These are phyloP conservation scores for Pseudevernia furfuracea DNA, from an alignment of 495 filamentous ascomycete genomes.

Conservation along the genomic window DNA sequence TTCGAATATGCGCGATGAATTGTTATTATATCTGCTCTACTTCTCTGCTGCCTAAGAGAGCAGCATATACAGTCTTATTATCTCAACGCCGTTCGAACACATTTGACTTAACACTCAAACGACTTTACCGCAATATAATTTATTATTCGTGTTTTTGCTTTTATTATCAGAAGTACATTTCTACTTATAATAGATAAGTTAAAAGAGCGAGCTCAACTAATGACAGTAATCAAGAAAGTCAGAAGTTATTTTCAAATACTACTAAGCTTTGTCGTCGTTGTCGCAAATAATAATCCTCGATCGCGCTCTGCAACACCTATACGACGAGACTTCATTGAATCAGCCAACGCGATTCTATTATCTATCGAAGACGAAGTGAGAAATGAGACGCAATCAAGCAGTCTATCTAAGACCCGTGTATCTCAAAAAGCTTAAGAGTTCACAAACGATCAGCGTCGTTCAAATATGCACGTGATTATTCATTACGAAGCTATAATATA, in stretches of 20 bases:
- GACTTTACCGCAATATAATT: neutral
- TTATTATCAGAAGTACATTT: neutral
- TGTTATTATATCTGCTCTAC: neutral
- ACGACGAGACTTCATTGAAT: neutral
- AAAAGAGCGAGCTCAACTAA: neutral
- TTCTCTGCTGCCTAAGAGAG: neutral
- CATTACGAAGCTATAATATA: neutral
- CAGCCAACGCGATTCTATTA: too few species aligned
- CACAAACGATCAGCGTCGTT: neutral
- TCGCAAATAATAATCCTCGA: neutral
- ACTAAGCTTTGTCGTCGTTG: neutral
- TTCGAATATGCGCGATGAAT: neutral
- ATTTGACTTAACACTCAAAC: too few species aligned
- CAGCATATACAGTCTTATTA: neutral
- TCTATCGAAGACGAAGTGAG: too few species aligned
- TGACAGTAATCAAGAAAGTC: neutral
- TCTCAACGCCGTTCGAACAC: neutral
- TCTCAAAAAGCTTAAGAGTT: neutral
- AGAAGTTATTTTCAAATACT: neutral
- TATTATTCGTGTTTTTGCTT: neutral
- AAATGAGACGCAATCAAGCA: too few species aligned
- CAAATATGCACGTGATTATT: neutral
- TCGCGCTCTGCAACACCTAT: neutral
- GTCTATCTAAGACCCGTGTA: too few species aligned
- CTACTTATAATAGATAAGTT: neutral